A percentile compares a stretch with the other conserved stretches of the same genome.
Evolutionary conservation across 805 yeast genomes (phyloP).

Genomic region (Candida nanaspora): DNA sequence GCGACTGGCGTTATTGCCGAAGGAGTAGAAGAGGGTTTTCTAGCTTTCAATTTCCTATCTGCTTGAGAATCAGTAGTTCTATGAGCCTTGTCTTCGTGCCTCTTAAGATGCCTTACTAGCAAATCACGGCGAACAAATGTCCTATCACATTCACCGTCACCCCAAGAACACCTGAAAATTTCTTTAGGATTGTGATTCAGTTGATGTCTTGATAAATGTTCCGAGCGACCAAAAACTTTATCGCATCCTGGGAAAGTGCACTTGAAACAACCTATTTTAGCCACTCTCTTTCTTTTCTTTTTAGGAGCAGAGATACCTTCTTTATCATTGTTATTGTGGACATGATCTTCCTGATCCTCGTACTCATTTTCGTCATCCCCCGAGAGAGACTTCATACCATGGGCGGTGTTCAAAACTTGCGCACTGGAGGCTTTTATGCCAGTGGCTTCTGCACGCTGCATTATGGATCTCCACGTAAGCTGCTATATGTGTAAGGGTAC

Average conservation of each 20-base stretch:
- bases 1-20: too few relatives aligned
- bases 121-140: conserved; percentile 60
- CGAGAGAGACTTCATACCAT: too few relatives aligned
- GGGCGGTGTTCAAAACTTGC: too few relatives aligned
- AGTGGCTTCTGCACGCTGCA: too few relatives aligned
- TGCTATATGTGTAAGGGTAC: too few relatives aligned
- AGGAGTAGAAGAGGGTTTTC: too few relatives aligned
- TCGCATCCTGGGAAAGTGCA: conserved; percentile 45
- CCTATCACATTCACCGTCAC: conserved; percentile 41
- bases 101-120: conserved; percentile 35
- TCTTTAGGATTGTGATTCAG: conserved; percentile 52
- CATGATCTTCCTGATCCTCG: neutral
- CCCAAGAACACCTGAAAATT: conserved; percentile 42
- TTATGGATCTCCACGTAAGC: too few relatives aligned
- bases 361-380: too few relatives aligned
- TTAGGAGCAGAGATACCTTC: neutral
- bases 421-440: too few relatives aligned
- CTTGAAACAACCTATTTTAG: neutral
- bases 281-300: neutral
- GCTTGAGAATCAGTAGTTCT: too few relatives aligned
- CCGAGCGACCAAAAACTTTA: conserved; percentile 52
- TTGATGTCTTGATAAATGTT: conserved; percentile 58
- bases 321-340: neutral
- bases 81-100: conserved; percentile 28
- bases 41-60: too few relatives aligned